Evolutionary conservation across 768 basidiomycete genomes (phyloP), one percentile per base, ranked within the genome.

Genomic region (Pisolithus tinctorius): DNA sequence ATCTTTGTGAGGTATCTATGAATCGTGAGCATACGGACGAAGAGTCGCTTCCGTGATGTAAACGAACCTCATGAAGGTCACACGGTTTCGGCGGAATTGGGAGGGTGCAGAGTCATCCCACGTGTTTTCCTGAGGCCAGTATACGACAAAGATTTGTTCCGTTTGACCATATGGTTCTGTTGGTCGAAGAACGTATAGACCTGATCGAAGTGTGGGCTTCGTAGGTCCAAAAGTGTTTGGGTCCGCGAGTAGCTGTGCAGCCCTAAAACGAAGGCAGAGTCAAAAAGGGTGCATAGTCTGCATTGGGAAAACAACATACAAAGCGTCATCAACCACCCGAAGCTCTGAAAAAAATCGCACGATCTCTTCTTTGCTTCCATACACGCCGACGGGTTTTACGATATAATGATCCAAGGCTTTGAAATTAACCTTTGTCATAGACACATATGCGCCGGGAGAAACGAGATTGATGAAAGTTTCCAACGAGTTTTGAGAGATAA

Each of bases 51-150:
- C n/a, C 8, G 14, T 13, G 11, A 34, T 34, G 10, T 29, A 37
- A n/a, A 45, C 60, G 42, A 61, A 76, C 79, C 80, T 61, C 77
- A 81, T 80, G 60, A 82, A 82, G 0, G 78, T 79, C 3, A 74
- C 68, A 16, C 80, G 67, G 58, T 80, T 82, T 1, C 73, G 69
- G 10, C 66, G 56, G 14, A 78, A 70, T 9, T 74, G 65, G 0
- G 73, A 70, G 6, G 65, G 44, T 0, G 77, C 72, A 27, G 68
- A 60, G 56, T 80, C 77, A 43, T 73, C 55, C 80, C 80, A 82
- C 0, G 80, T 80, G 2, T 60, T 69, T 17, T 77, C 70, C 50
- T 81, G 76, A 0, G 80, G 80, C 80, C 80, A 82, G 51, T 76
- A 82, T 1, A 81, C 57, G 10, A 77, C 69, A 48, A 75, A 77